phyloP scores from a whole-genome alignment of 352 stramenopile species.

The Phytopythium vexans region DNA sequence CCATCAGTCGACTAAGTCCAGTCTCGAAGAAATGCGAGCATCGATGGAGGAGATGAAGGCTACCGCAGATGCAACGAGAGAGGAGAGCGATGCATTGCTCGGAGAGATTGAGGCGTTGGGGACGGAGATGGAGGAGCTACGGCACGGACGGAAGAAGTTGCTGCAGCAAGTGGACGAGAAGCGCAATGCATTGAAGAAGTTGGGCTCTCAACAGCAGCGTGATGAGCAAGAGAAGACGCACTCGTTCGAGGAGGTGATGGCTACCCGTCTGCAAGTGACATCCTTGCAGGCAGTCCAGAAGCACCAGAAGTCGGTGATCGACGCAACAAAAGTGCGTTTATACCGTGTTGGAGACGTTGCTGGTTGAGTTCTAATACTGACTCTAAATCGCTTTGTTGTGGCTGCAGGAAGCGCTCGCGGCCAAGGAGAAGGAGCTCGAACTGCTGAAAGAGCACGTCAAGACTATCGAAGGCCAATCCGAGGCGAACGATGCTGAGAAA shows the following conservation, averaged over 20 bases:
- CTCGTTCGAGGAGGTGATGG: slow-evolving; percentile 75
- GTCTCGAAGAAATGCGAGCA: slow-evolving; percentile 29
- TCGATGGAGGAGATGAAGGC: slow-evolving; percentile 49
- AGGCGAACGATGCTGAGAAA: slow-evolving; percentile 49
- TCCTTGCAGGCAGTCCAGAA: slow-evolving; percentile 73
- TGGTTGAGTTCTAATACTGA: slow-evolving; percentile 1
- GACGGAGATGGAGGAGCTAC: slow-evolving; percentile 56
- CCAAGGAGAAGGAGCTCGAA: slow-evolving; percentile 61
- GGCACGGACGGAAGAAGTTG: slow-evolving; percentile 71
- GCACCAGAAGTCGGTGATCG: slow-evolving; percentile 69
- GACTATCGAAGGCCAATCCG: slow-evolving; percentile 48
- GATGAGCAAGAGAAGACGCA: slow-evolving; percentile 67
- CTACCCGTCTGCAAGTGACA: slow-evolving; percentile 64
- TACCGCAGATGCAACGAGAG: slow-evolving; percentile 46
- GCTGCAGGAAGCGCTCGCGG: slow-evolving; percentile 43
- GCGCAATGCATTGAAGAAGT: slow-evolving; percentile 69
- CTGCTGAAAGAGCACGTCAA: slow-evolving; percentile 64
- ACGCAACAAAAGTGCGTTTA: slow-evolving; percentile 53
- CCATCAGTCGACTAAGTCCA: slow-evolving; percentile 19
- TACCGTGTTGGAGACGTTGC: neutral
- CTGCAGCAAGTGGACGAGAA: slow-evolving; percentile 78
- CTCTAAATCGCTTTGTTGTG: slow-evolving; percentile 6
- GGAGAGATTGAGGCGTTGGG: slow-evolving; percentile 67
- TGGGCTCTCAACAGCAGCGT: slow-evolving; percentile 60
- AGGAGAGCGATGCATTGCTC: slow-evolving; percentile 77